phyloP scores from a whole-genome alignment of 2,329 filamentous ascomycete genomes.

The Aspergillaceae sp. region DNA sequence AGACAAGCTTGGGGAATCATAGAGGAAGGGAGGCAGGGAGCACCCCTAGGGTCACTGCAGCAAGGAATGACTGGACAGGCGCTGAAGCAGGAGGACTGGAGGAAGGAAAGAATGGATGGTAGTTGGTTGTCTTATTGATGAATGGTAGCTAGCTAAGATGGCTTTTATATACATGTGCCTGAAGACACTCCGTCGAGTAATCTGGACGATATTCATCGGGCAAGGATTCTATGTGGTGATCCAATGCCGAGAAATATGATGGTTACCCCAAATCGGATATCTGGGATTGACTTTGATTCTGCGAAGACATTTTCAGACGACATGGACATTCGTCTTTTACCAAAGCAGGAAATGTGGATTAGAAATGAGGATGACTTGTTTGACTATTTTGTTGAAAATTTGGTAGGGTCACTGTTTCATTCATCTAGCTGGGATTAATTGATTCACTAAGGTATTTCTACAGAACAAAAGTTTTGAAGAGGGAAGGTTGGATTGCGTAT shows the following conservation, averaged over 20 bases:
- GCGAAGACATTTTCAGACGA: slow-evolving; percentile 7
- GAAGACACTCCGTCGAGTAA: no score
- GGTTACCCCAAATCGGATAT: slow-evolving; percentile 3
- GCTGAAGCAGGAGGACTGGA: no score
- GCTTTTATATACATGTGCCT: no score
- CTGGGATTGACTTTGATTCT: slow-evolving; percentile 11
- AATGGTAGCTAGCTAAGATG: no score
- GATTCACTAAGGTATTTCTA: background rate
- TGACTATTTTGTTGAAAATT: slow-evolving; percentile 5
- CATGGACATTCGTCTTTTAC: background rate
- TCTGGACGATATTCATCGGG: no score
- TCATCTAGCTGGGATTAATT: background rate
- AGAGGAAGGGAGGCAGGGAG: no score
- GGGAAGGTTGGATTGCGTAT: slow-evolving; percentile 2
- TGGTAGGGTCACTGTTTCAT: slow-evolving; percentile 5
- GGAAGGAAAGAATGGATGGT: no score
- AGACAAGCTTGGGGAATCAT: no score
- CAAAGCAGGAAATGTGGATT: slow-evolving; percentile 2
- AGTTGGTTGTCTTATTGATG: no score
- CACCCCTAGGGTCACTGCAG: no score
- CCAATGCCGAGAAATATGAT: slow-evolving; percentile 6
- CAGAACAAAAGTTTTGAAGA: background rate
- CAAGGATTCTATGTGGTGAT: no score
- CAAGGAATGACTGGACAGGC: no score
- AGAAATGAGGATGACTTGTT: slow-evolving; percentile 6